Conservation (phyloP, 2,329 filamentous ascomycete genomes). For the Acephala macrosclerotiorum region DNA sequence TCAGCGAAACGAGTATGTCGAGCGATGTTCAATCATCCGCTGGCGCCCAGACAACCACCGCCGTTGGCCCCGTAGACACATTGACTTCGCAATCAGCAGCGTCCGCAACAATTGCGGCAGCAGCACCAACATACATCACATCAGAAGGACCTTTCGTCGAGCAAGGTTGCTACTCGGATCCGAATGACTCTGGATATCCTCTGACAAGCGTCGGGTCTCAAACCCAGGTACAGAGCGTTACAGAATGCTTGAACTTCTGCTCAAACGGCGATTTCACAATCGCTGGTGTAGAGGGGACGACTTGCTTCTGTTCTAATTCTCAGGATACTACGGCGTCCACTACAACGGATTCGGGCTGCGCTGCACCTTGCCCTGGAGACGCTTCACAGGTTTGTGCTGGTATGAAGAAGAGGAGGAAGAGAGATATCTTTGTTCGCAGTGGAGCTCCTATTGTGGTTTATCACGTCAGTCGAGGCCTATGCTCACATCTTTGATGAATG, state of each 20-base stretch:
- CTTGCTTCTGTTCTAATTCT: conserved; percentile 1
- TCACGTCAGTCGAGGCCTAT: background rate
- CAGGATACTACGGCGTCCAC: background rate
- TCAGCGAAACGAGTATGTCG: too few relatives aligned
- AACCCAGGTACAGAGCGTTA: background rate
- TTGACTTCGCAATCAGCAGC: background rate
- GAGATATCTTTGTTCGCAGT: background rate
- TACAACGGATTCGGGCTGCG: background rate
- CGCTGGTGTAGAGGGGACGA: background rate
- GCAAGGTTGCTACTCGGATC: background rate
- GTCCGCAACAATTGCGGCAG: background rate
- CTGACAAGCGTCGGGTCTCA: background rate
- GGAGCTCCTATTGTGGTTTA: background rate
- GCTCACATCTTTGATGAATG: background rate
- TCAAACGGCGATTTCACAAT: background rate
- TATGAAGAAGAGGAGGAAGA: background rate
- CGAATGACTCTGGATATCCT: background rate
- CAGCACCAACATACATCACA: background rate
- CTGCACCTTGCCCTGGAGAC: background rate
- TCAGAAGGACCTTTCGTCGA: background rate
- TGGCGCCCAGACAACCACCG: too few relatives aligned
- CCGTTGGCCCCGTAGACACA: too few relatives aligned
- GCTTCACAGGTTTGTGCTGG: background rate
- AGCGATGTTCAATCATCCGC: too few relatives aligned
- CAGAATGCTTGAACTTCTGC: background rate